phyloP scores from a whole-genome alignment of 345 rosid species.

The Salix caprea region DNA sequence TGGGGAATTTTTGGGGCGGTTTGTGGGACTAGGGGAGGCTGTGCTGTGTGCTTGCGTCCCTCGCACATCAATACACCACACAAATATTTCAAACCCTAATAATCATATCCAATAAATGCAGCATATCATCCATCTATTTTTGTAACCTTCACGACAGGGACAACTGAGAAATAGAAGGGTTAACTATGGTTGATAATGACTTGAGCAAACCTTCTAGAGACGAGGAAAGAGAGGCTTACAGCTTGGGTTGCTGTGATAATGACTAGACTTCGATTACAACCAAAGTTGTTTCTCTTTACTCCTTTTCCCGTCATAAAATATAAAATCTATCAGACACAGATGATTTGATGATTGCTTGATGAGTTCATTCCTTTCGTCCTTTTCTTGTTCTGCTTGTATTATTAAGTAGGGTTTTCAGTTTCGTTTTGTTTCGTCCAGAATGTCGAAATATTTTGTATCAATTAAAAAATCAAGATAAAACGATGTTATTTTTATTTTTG shows the following conservation, averaged over 20 bases:
- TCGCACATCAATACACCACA: not conserved
- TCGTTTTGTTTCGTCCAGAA: rapidly evolving
- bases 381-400: not conserved
- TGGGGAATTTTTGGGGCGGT: constrained; percentile 19
- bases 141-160: not conserved
- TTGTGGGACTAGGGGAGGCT: constrained; percentile 9
- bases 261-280: constrained; percentile 11
- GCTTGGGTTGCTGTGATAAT: constrained; percentile 1
- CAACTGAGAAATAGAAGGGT: not conserved
- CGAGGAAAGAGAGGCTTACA: not conserved
- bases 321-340: too few relatives aligned
- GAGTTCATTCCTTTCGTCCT: not conserved
- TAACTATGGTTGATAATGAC: constrained; percentile 6
- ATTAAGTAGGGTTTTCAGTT: not conserved
- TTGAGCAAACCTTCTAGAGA: constrained; percentile 1
- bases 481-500: too few relatives aligned
- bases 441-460: too few relatives aligned
- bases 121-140: too few relatives aligned
- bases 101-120: not conserved
- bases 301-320: not conserved
- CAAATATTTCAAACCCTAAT: not conserved
- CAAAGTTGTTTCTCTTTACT: not conserved
- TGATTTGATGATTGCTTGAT: not conserved
- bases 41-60: constrained; percentile 7
- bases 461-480: too few relatives aligned